Evolutionary conservation across 75 land plant species (phyloP).

Genomic region (Pinus taeda): DNA sequence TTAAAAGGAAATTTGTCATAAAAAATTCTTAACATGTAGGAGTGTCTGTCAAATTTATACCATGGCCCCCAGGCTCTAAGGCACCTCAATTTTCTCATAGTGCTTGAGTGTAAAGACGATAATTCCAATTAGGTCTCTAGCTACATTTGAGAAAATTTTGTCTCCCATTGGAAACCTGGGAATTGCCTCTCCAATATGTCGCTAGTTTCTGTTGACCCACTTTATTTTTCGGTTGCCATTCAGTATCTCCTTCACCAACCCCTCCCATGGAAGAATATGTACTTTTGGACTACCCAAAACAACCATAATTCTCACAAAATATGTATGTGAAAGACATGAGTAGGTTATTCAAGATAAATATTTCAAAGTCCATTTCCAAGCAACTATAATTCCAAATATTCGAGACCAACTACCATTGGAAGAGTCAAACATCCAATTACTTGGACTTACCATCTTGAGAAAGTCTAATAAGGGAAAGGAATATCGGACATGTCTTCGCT

Average conservation of each 20-base stretch:
- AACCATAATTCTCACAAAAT: background rate
- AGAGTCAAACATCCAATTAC: no score
- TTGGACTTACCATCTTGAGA: conserved; percentile 65
- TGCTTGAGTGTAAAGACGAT: conserved; percentile 36
- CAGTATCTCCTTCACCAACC: conserved; percentile 26
- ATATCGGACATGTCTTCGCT: conserved; percentile 37
- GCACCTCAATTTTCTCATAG: no score
- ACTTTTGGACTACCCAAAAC: conserved; percentile 49
- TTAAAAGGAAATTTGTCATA: no score
- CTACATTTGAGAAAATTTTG: conserved; percentile 42
- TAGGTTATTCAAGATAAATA: background rate
- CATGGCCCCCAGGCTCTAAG: no score
- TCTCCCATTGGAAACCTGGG: conserved; percentile 22
- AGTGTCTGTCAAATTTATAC: no score
- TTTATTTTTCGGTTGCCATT: conserved; percentile 26
- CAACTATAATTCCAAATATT: background rate
- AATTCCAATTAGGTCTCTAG: conserved; percentile 39
- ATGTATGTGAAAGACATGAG: background rate
- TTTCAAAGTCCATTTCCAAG: background rate
- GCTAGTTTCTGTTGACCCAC: conserved; percentile 47
- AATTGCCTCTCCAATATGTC: conserved; percentile 69
- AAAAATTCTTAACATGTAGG: no score
- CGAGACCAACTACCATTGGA: no score
- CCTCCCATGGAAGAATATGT: conserved; percentile 52
- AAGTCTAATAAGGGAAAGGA: conserved; percentile 77